Evolutionary conservation across 257 asterid species (phyloP).

Genomic region (Fraxinus quadrangulata): DNA sequence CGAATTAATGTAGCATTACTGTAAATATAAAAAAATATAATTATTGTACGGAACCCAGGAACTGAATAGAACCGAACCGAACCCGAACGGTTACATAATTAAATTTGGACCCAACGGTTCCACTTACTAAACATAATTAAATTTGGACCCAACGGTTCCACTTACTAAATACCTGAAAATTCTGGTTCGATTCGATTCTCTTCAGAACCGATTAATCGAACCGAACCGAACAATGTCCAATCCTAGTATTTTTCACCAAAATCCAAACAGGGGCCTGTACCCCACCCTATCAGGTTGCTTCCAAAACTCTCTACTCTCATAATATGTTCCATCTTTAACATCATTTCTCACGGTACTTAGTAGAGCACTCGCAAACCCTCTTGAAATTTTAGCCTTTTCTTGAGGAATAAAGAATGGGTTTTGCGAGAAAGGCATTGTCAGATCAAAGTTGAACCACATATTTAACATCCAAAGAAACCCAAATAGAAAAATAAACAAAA

Average conservation of each 20-base stretch:
- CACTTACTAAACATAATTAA: too few relatives aligned
- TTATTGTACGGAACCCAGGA: too few relatives aligned
- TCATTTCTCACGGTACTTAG: neutral
- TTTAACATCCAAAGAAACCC: conserved; percentile 64
- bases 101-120: too few relatives aligned
- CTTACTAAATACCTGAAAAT: too few relatives aligned
- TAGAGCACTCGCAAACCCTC: conserved; percentile 33
- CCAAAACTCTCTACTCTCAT: conserved; percentile 55
- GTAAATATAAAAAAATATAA: too few relatives aligned
- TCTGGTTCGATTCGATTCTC: too few relatives aligned
- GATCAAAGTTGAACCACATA: conserved; percentile 54
- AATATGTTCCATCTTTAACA: conserved; percentile 30
- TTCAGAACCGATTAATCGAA: too few relatives aligned
- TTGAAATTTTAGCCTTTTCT: conserved; percentile 29
- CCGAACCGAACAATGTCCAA: too few relatives aligned
- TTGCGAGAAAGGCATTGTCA: conserved; percentile 44
- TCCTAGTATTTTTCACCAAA: conserved; percentile 58
- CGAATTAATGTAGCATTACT: too few relatives aligned
- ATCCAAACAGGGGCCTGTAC: conserved; percentile 75
- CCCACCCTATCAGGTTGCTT: conserved; percentile 92
- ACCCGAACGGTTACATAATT: too few relatives aligned
- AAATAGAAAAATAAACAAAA: conserved; percentile 46
- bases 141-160: too few relatives aligned
- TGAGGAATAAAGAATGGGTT: conserved; percentile 58
- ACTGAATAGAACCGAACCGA: too few relatives aligned